These are phyloP conservation scores for Psilocybe cyanescens DNA, from an alignment of 768 basidiomycete species.

Conservation along the genomic window DNA sequence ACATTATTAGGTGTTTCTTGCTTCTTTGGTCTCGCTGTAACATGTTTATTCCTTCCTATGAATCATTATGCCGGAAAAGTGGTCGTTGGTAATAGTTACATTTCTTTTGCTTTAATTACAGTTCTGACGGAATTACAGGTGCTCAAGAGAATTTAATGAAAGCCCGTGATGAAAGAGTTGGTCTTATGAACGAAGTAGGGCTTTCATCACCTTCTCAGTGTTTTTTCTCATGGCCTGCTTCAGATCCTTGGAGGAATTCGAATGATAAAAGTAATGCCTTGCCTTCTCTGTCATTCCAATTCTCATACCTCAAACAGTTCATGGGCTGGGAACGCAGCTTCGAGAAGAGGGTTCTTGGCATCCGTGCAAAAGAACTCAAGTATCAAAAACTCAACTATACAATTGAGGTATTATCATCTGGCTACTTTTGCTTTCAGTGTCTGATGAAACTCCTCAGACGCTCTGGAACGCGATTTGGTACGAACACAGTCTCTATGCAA, in stretches of 20 bases:
- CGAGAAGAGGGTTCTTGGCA: slow-evolving; percentile 56
- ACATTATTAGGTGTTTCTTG: slow-evolving; percentile 18
- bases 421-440: slow-evolving; percentile 17
- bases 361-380: slow-evolving; percentile 64
- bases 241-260: slow-evolving; percentile 87
- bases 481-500: neutral
- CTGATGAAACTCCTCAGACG: slow-evolving; percentile 28
- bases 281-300: neutral
- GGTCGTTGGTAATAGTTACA: slow-evolving; percentile 64
- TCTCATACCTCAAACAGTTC: slow-evolving; percentile 1
- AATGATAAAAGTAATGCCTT: slow-evolving; percentile 71
- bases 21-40: slow-evolving; percentile 25
- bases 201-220: slow-evolving; percentile 15
- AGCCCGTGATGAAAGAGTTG: slow-evolving; percentile 78
- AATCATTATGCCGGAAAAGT: slow-evolving; percentile 24
- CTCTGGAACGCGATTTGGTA: slow-evolving; percentile 55
- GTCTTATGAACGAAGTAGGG: slow-evolving; percentile 81
- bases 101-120: slow-evolving; percentile 80
- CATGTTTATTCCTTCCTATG: slow-evolving; percentile 24
- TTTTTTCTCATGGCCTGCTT: neutral
- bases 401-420: slow-evolving; percentile 60
- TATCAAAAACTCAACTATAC: slow-evolving; percentile 81
- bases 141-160: slow-evolving; percentile 58
- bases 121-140: slow-evolving; percentile 41
- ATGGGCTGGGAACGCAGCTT: slow-evolving; percentile 79